A percentile compares a stretch with the other conserved stretches of the same genome.
Conservation (phyloP, 78 protist species). For the Dictyostelium citrinum region DNA sequence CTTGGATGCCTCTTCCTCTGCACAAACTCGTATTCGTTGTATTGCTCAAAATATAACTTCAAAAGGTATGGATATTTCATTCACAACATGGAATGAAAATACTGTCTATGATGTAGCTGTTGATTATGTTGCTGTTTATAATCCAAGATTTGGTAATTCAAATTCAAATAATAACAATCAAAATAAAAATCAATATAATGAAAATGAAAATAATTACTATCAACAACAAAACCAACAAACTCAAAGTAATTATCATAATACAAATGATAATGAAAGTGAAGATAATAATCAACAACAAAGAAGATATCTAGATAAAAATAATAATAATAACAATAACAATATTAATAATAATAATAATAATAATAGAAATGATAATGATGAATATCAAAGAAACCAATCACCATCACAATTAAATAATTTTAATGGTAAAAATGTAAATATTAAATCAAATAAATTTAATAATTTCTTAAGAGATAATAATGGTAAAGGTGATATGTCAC, state of each 20-base stretch:
- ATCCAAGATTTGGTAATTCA: neutral
- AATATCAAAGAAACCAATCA: neutral
- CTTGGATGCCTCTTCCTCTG: neutral
- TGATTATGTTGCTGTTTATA: constrained; percentile 4
- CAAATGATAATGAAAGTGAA: neutral
- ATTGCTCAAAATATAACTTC: neutral
- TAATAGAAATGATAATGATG: neutral
- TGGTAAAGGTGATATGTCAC: constrained; percentile 2
- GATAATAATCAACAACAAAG: neutral
- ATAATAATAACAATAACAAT: too few relatives aligned
- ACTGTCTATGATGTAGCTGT: neutral
- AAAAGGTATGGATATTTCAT: neutral
- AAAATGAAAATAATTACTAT: neutral
- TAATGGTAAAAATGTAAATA: neutral
- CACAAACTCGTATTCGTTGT: neutral
- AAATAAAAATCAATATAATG: neutral
- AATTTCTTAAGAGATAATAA: neutral
- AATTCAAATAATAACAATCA: neutral
- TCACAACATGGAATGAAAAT: neutral
- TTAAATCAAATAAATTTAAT: neutral
- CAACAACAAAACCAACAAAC: neutral
- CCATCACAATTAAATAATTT: neutral
- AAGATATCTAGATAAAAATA: neutral
- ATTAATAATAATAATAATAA: neutral
- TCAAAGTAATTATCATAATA: neutral